phyloP scores from a whole-genome alignment of 2,329 filamentous ascomycete genomes.

The Shiraia bambusicola region DNA sequence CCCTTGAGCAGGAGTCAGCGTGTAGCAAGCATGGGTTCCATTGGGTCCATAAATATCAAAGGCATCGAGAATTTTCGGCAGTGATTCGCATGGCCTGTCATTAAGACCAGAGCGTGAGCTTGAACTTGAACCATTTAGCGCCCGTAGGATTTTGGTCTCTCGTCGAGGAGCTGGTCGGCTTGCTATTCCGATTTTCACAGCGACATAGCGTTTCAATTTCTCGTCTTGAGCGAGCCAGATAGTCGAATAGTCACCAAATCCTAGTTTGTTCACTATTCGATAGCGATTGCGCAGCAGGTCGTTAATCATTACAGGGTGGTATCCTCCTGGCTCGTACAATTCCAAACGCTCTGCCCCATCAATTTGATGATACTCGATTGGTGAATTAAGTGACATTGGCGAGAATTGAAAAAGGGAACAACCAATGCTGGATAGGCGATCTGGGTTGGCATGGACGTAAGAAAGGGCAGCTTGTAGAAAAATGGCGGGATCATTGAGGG shows the following conservation, averaged over 20 bases:
- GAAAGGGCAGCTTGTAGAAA: no score
- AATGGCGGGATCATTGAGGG: no score
- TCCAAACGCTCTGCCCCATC: slow-evolving; percentile 13
- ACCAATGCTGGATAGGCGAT: slow-evolving; percentile 6
- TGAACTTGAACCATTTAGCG: slow-evolving; percentile 3
- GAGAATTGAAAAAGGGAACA: slow-evolving; percentile 5
- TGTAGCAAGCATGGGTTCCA: slow-evolving; percentile 11
- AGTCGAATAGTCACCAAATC: slow-evolving; percentile 21
- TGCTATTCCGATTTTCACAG: slow-evolving; percentile 13
- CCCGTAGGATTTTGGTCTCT: slow-evolving; percentile 9
- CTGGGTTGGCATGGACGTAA: slow-evolving; percentile 3
- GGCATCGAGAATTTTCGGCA: slow-evolving; percentile 8
- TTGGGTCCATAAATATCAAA: slow-evolving; percentile 10
- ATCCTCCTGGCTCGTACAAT: slow-evolving; percentile 15
- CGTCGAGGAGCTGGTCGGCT: slow-evolving; percentile 6
- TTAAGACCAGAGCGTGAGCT: slow-evolving; percentile 5
- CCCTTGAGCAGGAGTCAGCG: slow-evolving; percentile 10
- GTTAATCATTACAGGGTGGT: slow-evolving; percentile 20
- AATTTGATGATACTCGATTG: slow-evolving; percentile 13
- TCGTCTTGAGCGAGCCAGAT: slow-evolving; percentile 23
- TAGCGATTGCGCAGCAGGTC: slow-evolving; percentile 21
- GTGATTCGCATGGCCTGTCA: slow-evolving; percentile 1
- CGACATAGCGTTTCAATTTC: slow-evolving; percentile 8
- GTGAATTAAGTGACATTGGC: slow-evolving; percentile 8
- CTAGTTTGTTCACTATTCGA: slow-evolving; percentile 23